Base-by-base conservation (phyloP, 2,329 filamentous ascomycete genomes). In the Cyphellophora attinorum region DNA sequence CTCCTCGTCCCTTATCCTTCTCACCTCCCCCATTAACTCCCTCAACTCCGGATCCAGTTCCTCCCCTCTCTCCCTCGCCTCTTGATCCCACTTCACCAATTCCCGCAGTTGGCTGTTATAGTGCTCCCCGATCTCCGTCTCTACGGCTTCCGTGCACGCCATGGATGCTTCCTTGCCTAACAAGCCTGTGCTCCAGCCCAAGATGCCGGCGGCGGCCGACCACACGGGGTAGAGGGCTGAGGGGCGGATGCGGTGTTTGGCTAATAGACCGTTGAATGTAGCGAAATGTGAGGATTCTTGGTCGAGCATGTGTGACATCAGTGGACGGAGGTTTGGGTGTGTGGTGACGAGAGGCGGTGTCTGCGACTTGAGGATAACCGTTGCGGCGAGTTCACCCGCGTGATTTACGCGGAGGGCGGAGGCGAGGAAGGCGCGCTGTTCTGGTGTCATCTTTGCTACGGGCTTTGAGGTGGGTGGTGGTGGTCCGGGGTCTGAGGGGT, bases 281-380 rank as follows among this genome's bases (percentile, higher is more conserved):
- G 65, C 60, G 49, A 96, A 78, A 60, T 98, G 91, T 6, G 77
- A 81, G 10, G 76, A 85, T 67, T 98, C 91, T 58, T 98, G 91
- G 51, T 91, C 85, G 67, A 94, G 88, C 91, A 98, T 98, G 70
- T 96, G 91, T 50, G 79, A 76, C 85, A 98, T 94, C 19, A 96
- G 65, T 0, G 85, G 81, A 5, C 85, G 80, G 12, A 98, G 77
- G 55, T 94, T 83, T 1, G 91, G 89, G 56, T 95, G 80, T 4
- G 80, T 74, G 46, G 75, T 73, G 37, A 85, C 69, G 34, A 96
- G 64, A n/a, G 79, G 74, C 1, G 88, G 85, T 1, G 78, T 89
- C 59, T 98, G 91, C 2, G 85, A 79, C 2, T 76, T 78, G 65
- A 96, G 98, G 59, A 98, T 98, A 37, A 93, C 75, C 16, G 85